Conservation (phyloP, 257 asterid genomes). For the Primulina eburnea region DNA sequence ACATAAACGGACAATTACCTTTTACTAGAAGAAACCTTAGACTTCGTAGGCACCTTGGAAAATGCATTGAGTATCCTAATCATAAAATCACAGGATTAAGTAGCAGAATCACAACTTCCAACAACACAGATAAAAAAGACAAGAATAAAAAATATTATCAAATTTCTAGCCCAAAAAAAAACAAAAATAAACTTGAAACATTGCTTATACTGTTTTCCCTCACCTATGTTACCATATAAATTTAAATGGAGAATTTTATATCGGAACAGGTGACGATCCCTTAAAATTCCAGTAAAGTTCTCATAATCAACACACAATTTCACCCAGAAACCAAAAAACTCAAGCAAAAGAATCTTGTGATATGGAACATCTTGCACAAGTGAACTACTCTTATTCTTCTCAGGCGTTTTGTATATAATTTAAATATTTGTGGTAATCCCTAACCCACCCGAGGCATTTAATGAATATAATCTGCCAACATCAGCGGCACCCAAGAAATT, state of each 20-base stretch:
- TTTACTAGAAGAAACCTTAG: conserved; percentile 52
- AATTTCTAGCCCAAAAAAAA: background rate
- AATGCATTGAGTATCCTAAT: conserved; percentile 75
- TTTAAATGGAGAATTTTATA: background rate
- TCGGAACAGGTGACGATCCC: background rate
- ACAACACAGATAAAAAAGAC: conserved; percentile 3
- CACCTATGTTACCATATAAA: background rate
- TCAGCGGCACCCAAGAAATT: background rate
- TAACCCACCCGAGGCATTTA: conserved; percentile 4
- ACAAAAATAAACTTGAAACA: background rate
- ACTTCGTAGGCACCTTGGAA: conserved; percentile 68
- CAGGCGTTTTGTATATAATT: background rate
- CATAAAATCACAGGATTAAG: conserved; percentile 24
- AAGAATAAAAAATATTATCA: conserved; percentile 1
- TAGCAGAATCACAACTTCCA: conserved; percentile 1
- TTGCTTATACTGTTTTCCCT: background rate
- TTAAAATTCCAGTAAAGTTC: background rate
- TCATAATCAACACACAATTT: background rate
- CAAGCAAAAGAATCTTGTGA: conserved; percentile 9
- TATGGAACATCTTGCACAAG: background rate
- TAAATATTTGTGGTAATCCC: background rate
- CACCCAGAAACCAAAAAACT: conserved; percentile 13
- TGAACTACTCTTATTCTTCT: background rate
- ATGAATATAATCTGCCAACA: background rate
- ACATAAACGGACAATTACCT: conserved; percentile 46